Base-by-base conservation (phyloP, 495 filamentous ascomycete species). In the Trichoderma virens region DNA sequence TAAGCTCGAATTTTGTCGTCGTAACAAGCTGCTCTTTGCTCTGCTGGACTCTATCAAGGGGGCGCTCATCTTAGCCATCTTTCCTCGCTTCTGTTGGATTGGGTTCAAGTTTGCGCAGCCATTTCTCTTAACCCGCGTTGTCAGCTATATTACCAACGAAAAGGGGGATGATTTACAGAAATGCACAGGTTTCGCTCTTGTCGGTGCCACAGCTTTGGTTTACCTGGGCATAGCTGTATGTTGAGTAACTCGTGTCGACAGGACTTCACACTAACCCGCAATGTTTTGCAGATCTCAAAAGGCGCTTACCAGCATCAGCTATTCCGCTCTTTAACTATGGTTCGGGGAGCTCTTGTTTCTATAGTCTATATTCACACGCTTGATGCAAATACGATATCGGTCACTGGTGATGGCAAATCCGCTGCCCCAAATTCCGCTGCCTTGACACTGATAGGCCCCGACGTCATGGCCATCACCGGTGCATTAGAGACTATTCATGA, bases 401-500 rank as follows among this genome's bases (percentile, higher is more conserved):
- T 11, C 5, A 35, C 5, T 11, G 32, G 5, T 35, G n/a, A n/a
- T n/a, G n/a, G n/a, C n/a, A n/a, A n/a, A n/a, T n/a, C n/a, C n/a
- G n/a, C n/a, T n/a, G n/a, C n/a, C n/a, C 32, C 32, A 4, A 35
- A 35, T 11, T 35, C 32, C 11, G 32, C 32, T 5, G 5, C 47
- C 4, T 20, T 20, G n/a, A 54, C 47, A 3, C 25, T 54, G 47
- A 54, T 54, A 27, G 47, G n/a, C 5, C 25, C 47, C 6, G 47
- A 54, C 16, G 47, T 18, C n/a, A 72, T 76, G 51, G 66, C 70
- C 2, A 71, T 75, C n/a, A 67, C 65, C 4, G 63, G 54, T 0
- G 72, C 69, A 0, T 69, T 74, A 47, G 63, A 65, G 35, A 65
- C 39, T 0, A 61, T 74, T 9, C 73, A 76, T 61, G 76, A 79